Percentiles rank a stretch among this genome's conserved stretches.
Evolutionary conservation across 495 filamentous ascomycete genomes (phyloP).

Genomic region (Zalerion maritima): DNA sequence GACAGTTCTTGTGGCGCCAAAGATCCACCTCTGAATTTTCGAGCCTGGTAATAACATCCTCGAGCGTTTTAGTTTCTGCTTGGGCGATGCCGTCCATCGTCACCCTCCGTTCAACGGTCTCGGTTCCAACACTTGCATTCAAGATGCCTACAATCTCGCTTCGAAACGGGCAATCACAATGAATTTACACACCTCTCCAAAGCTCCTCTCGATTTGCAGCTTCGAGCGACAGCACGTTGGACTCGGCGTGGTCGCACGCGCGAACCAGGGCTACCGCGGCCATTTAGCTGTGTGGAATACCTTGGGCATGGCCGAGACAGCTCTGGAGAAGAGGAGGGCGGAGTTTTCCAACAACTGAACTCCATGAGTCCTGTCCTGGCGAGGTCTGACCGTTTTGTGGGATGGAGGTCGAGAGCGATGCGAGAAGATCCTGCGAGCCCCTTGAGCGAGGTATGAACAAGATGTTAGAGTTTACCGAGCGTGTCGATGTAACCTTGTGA

Average conservation of each 20-base stretch:
- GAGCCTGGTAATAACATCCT: too few relatives aligned
- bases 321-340: conserved; percentile 17
- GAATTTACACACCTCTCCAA: conserved; percentile 20
- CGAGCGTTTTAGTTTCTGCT: too few relatives aligned
- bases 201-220: conserved; percentile 34
- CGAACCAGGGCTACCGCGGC: conserved; percentile 33
- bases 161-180: conserved; percentile 41
- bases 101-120: conserved; percentile 38
- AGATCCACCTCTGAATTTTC: too few relatives aligned
- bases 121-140: conserved; percentile 39
- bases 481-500: too few relatives aligned
- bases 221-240: conserved; percentile 37
- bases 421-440: too few relatives aligned
- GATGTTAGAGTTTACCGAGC: too few relatives aligned
- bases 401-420: too few relatives aligned
- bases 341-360: too few relatives aligned
- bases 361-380: too few relatives aligned
- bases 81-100: conserved; percentile 38
- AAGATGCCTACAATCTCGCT: conserved; percentile 41
- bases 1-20: too few relatives aligned
- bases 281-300: conserved; percentile 30
- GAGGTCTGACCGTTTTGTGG: too few relatives aligned
- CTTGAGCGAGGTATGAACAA: too few relatives aligned
- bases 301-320: conserved; percentile 24
- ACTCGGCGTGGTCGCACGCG: conserved; percentile 27